phyloP scores from a whole-genome alignment of 2,329 filamentous ascomycete species.

The Paraconiothyrium brasiliense region DNA sequence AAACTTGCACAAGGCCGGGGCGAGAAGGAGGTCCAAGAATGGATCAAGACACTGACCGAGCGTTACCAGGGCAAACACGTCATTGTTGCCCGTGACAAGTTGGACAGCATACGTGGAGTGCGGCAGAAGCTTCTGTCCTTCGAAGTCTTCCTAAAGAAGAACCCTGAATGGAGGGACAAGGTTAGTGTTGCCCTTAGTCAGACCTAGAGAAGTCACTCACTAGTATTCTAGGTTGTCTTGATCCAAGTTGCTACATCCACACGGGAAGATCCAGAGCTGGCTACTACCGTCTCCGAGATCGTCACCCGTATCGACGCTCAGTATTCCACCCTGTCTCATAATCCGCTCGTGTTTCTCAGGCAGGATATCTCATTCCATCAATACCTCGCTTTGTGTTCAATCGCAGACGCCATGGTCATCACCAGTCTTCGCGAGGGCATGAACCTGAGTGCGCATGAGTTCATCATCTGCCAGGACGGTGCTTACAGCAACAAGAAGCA shows the following conservation, averaged over 20 bases:
- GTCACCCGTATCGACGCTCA: constrained; percentile 92
- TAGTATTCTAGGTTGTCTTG: constrained; percentile 73
- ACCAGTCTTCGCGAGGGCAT: constrained; percentile 96
- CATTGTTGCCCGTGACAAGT: constrained; percentile 92
- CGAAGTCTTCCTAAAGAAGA: constrained; percentile 92
- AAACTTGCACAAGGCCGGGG: constrained; percentile 76
- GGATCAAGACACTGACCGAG: constrained; percentile 82
- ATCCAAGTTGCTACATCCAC: constrained; percentile 94
- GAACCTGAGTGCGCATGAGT: constrained; percentile 96
- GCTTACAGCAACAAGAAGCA: constrained; percentile 75
- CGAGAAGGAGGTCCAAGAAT: constrained; percentile 76
- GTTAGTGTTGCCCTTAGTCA: constrained; percentile 41
- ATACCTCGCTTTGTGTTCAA: constrained; percentile 88
- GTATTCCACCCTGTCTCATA: constrained; percentile 89
- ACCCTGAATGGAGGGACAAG: constrained; percentile 86
- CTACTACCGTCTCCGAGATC: constrained; percentile 90
- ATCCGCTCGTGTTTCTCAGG: constrained; percentile 91
- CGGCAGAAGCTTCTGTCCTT: constrained; percentile 92
- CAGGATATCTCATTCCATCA: constrained; percentile 94
- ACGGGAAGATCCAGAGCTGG: constrained; percentile 85
- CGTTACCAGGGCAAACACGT: constrained; percentile 88
- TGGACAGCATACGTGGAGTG: constrained; percentile 91
- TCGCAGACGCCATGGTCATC: constrained; percentile 92
- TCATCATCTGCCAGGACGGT: constrained; percentile 91
- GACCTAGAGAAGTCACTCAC: constrained; percentile 12